A percentile compares a stretch with the other conserved stretches of the same genome.
Evolutionary conservation across 768 basidiomycete genomes (phyloP).

Genomic region (Mycena venus): DNA sequence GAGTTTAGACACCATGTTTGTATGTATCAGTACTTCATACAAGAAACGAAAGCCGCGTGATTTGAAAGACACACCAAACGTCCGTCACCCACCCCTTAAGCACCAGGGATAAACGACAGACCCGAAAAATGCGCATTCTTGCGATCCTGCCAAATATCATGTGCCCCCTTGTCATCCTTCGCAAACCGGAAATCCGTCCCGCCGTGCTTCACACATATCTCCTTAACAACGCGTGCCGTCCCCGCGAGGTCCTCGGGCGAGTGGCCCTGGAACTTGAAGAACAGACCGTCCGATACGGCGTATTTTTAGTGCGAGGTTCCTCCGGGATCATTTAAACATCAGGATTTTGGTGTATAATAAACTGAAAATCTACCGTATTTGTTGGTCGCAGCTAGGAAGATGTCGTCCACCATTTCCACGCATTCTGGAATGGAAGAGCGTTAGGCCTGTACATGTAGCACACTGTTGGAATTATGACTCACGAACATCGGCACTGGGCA

Average conservation of each 20-base stretch:
- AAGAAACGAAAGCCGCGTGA: not conserved
- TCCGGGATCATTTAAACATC: no score
- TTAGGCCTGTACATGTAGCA: not conserved
- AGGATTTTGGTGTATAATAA: no score
- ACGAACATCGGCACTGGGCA: slow-evolving; percentile 12
- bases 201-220: slow-evolving; percentile 73
- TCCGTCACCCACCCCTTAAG: slow-evolving; percentile 80
- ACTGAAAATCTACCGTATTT: slow-evolving; percentile 53
- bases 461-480: not conserved
- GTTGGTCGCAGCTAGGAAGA: slow-evolving; percentile 76
- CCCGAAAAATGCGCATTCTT: slow-evolving; percentile 76
- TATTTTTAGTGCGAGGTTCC: slow-evolving; percentile 63
- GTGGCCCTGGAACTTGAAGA: slow-evolving; percentile 91
- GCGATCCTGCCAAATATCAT: slow-evolving; percentile 78
- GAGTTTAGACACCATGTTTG: slow-evolving; percentile 10
- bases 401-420: slow-evolving; percentile 84
- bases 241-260: slow-evolving; percentile 69
- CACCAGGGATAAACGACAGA: slow-evolving; percentile 69
- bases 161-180: slow-evolving; percentile 72
- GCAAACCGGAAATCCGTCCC: slow-evolving; percentile 80
- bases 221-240: slow-evolving; percentile 70
- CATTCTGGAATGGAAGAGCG: slow-evolving; percentile 74
- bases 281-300: slow-evolving; percentile 77
- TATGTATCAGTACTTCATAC: not conserved
- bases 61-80: slow-evolving; percentile 65